Base-by-base conservation (phyloP, 306 rosid species). In the Cucumis melo region DNA sequence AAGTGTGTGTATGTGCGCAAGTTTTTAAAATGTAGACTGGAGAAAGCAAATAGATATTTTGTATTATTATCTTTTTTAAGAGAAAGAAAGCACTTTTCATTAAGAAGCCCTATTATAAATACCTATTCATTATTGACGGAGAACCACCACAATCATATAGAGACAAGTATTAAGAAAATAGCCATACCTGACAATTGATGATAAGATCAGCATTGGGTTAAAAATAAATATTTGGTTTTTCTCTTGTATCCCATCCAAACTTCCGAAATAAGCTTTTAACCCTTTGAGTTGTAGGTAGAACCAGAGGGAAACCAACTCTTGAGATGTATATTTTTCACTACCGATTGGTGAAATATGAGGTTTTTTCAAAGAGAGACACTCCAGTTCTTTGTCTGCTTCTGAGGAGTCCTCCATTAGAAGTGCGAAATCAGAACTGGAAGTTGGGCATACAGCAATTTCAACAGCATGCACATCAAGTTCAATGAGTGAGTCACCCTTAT, bases 391-490 rank as follows among this genome's bases (percentile, higher is more conserved):
- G 12, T 66, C 79, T 29, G 76, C 41, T 21, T 72, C 86, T 54
- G 81, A 42, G 57, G 67, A 79, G 76, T 75, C 86, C 73, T 80
- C 87, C 73, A 63, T 50, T 78, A 81, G 71, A 81, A 87, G 78
- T 59, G 74, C 41, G 77, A 78, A 67, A 81, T 78, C 88, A 78
- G 75, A 83, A 65, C 84, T 78, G 78, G 88, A 86, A 74, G 88
- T 77, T 20, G 97, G 89, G 88, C 96, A 85, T 58, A 84, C 80
- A 77, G 84, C 89, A 85, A 83, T 81, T 81, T 90, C 87, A 81
- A 93, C 81, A 76, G 75, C 83, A 57, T 80, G 82, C 38, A 93
- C 29, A 78, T 93, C 90, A 79, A 93, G 77, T 79, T 72, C 78
- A 72, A 93, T 78, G 81, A 80, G 82, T 86, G 86, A 75, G 51